Evolutionary conservation across 2,329 filamentous ascomycete genomes (phyloP), one percentile per base, ranked within the genome.

Genomic region (Pseudopyrenochaeta lycopersici): DNA sequence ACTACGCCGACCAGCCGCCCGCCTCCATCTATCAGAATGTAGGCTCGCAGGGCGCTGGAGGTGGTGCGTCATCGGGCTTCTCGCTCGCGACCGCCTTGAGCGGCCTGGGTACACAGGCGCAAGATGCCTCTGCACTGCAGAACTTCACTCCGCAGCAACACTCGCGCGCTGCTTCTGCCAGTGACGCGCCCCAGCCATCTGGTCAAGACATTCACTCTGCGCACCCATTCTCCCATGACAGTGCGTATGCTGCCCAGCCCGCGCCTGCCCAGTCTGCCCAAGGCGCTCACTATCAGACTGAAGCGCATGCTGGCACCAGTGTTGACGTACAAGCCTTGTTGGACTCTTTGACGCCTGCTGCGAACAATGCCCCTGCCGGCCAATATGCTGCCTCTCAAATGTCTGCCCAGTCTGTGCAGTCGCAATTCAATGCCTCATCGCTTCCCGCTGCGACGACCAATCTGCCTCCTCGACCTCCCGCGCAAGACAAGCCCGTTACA

Each of bases 401-500:
- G 64, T 51, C 66, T 41, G 31, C 58, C 46, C 71, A 70, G 45
- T 68, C 71, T 60, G 57, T 68, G 55, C 63, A 66, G 53, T 49
- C 68, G 43, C 71, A 71, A 41, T 67, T 69, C 64, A 68, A 66
- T 49, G 69, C 75, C 54, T 64, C 74, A 18, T 70, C 76, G 12
- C 70, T 75, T 44, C 62, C 75, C 39, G 73, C 78, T 31, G 73
- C 73, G 50, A 73, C 77, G 40, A 63, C 74, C 50, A 74, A 68
- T 54, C 79, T 82, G 7, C 80, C 80, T 64, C 75, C 80, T 32
- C 75, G 78, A 56, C 80, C 80, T 38, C 80, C 80, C 54, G 76
- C 79, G 32, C 80, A 81, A 69, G 80, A 81, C 54, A 78, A 79
- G 66, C 77, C 77, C 48, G 68, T 76, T 52, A 81, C 80, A 44